Conservation (phyloP, 345 rosid genomes). For the Camelina neglecta region DNA sequence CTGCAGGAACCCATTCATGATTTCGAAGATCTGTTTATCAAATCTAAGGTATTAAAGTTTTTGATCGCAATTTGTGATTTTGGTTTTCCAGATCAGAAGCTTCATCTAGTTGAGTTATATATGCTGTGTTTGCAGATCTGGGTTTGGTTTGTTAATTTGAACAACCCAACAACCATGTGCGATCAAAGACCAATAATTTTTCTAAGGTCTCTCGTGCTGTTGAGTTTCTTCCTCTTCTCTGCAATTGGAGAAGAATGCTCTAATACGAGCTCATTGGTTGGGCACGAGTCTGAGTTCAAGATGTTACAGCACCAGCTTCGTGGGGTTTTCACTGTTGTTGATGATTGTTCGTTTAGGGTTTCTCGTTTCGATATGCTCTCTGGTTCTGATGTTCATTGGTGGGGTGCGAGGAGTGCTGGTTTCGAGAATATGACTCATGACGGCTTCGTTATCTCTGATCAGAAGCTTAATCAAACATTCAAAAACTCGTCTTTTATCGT, state of each 20-base stretch:
- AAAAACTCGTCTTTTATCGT: slow-evolving; percentile 67
- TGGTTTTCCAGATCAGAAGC: slow-evolving; percentile 38
- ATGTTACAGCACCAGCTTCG: slow-evolving; percentile 94
- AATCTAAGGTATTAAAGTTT: slow-evolving; percentile 41
- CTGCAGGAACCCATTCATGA: slow-evolving; percentile 27
- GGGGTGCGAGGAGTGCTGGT: slow-evolving; percentile 66
- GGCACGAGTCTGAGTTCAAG: slow-evolving; percentile 65
- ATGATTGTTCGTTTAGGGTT: slow-evolving; percentile 84
- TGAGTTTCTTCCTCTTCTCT: slow-evolving; percentile 43
- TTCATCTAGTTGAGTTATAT: slow-evolving; percentile 37
- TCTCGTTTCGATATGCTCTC: slow-evolving; percentile 82
- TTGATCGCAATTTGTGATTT: slow-evolving; percentile 32
- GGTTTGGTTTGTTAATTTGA: slow-evolving; percentile 44
- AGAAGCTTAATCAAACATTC: slow-evolving; percentile 67
- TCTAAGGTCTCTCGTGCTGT: slow-evolving; percentile 48
- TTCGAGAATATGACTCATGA: slow-evolving; percentile 62
- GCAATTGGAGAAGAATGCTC: slow-evolving; percentile 64
- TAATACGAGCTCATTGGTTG: slow-evolving; percentile 65
- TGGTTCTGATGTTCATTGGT: slow-evolving; percentile 80
- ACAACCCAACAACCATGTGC: slow-evolving; percentile 45
- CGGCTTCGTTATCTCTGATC: slow-evolving; percentile 73
- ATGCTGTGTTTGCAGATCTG: slow-evolving; percentile 46
- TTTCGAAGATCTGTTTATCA: slow-evolving; percentile 21
- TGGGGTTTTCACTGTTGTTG: slow-evolving; percentile 67
- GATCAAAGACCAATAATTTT: slow-evolving; percentile 42